These are phyloP conservation scores for Xylaria flabelliformis DNA, from an alignment of 495 filamentous ascomycete genomes.

Conservation along the genomic window DNA sequence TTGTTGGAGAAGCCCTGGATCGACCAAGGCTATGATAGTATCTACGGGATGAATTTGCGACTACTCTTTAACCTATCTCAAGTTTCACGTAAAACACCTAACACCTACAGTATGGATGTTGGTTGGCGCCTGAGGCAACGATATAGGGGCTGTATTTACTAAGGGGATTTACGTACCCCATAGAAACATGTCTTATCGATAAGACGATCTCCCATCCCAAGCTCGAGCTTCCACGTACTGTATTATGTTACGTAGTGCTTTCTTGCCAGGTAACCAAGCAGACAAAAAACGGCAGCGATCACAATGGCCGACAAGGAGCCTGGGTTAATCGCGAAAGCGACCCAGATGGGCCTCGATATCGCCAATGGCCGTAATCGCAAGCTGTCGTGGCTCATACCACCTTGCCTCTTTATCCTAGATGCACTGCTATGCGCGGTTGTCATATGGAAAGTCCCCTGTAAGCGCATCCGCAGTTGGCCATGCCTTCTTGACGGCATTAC, in stretches of 20 bases:
- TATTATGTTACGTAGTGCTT: conserved; percentile 9
- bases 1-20: conserved; percentile 67
- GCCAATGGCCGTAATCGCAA: conserved; percentile 47
- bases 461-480: conserved; percentile 34
- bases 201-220: not conserved
- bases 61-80: too few relatives aligned
- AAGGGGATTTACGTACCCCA: not conserved
- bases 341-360: conserved; percentile 39
- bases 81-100: too few relatives aligned
- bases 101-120: too few relatives aligned
- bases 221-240: conserved; percentile 11
- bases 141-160: not conserved
- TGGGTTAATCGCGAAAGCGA: conserved; percentile 33
- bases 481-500: not conserved
- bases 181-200: conserved; percentile 6
- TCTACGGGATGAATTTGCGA: too few relatives aligned
- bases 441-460: conserved; percentile 88
- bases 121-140: not conserved
- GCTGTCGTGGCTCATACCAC: conserved; percentile 53
- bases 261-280: not conserved
- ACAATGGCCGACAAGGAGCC: conserved; percentile 35
- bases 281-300: conserved; percentile 16
- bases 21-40: conserved; percentile 1
- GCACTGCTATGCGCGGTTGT: conserved; percentile 74
- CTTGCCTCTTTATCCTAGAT: conserved; percentile 75